Evolutionary conservation across 2,329 filamentous ascomycete species (phyloP).

Genomic region (Aspergillus fructus): DNA sequence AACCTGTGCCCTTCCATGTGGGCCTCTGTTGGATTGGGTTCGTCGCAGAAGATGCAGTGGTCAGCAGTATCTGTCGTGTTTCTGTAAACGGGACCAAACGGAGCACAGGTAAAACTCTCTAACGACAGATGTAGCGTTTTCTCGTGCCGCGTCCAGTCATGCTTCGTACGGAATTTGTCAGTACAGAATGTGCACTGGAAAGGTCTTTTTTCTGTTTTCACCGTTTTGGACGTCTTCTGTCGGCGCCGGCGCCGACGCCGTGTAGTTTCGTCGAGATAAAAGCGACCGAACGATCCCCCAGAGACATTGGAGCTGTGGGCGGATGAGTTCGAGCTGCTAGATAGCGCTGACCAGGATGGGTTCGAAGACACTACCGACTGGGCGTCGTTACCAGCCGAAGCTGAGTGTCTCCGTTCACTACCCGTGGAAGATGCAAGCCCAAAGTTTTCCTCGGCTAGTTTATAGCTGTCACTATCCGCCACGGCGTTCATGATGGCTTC

Average conservation of each 20-base stretch:
- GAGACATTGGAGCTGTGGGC: constrained; percentile 16
- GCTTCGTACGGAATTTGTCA: constrained; percentile 47
- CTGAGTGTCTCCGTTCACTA: too few relatives aligned
- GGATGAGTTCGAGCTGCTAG: constrained; percentile 17
- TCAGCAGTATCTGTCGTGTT: background rate
- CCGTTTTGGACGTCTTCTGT: constrained; percentile 44
- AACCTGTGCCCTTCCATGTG: constrained; percentile 56
- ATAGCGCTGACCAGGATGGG: constrained; percentile 10
- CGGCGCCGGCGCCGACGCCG: too few relatives aligned
- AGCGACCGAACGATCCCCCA: constrained; percentile 42
- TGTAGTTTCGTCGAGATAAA: constrained; percentile 46
- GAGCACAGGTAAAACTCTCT: constrained; percentile 55
- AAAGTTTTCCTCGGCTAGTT: background rate
- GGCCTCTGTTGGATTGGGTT: constrained; percentile 45
- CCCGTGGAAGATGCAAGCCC: too few relatives aligned
- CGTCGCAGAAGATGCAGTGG: constrained; percentile 51
- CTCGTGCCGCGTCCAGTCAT: constrained; percentile 51
- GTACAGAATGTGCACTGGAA: constrained; percentile 50
- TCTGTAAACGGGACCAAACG: constrained; percentile 48
- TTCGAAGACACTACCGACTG: constrained; percentile 10
- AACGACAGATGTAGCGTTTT: constrained; percentile 48
- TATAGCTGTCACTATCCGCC: constrained; percentile 11
- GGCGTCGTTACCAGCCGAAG: background rate
- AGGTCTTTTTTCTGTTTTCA: constrained; percentile 28
- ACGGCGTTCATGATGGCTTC: constrained; percentile 59